These are phyloP conservation scores for Prunus campanulata DNA, from an alignment of 306 rosid genomes.

Conservation along the genomic window DNA sequence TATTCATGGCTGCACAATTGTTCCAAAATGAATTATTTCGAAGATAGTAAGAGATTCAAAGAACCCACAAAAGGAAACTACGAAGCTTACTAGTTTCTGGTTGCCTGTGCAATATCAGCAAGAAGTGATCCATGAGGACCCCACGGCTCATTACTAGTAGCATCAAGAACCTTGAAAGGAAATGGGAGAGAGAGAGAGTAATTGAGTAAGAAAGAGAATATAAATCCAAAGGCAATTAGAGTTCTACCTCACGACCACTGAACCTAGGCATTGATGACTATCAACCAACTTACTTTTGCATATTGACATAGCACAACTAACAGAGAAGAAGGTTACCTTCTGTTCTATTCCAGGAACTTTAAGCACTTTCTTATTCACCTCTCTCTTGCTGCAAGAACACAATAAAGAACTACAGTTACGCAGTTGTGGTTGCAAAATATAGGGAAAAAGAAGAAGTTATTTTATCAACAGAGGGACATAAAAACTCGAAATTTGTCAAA, in stretches of 20 bases:
- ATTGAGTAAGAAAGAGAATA: neutral
- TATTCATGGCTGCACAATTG: slow-evolving; percentile 77
- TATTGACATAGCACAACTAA: neutral
- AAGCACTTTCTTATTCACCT: slow-evolving; percentile 91
- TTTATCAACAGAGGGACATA: neutral
- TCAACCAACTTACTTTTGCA: neutral
- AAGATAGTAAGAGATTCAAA: slow-evolving; percentile 24
- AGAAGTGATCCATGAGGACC: slow-evolving; percentile 99
- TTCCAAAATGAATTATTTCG: slow-evolving; percentile 31
- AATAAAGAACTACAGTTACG: neutral
- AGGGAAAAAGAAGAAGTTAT: neutral
- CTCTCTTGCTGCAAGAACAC: slow-evolving; percentile 76
- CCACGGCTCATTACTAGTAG: slow-evolving; percentile 99
- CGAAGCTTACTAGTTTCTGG: slow-evolving; percentile 80
- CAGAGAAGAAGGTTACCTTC: slow-evolving; percentile 58
- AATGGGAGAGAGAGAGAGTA: neutral
- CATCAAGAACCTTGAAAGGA: slow-evolving; percentile 77
- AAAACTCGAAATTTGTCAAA: neutral
- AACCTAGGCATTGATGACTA: neutral
- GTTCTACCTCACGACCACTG: neutral
- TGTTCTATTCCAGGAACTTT: slow-evolving; percentile 98
- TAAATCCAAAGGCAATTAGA: neutral
- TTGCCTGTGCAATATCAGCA: slow-evolving; percentile 88
- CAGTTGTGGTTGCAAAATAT: neutral
- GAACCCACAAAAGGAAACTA: slow-evolving; percentile 7